Percentiles rank a stretch among this genome's conserved stretches.
phyloP scores from a whole-genome alignment of 225 moss, liverwort and hornwort species.

The Antitrichia curtipendula region DNA sequence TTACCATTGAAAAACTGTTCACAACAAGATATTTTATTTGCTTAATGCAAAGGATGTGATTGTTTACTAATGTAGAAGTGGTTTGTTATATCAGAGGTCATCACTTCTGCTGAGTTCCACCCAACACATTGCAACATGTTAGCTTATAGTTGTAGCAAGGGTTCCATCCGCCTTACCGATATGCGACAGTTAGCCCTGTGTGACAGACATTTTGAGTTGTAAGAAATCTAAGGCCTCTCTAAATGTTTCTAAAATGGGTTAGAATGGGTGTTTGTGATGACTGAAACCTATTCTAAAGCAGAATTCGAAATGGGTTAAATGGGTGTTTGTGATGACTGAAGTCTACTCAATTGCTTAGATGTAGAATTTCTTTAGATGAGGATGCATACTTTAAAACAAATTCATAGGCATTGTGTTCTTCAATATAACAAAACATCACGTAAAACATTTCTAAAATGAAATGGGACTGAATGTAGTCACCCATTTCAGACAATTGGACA shows the following conservation, averaged over 20 bases:
- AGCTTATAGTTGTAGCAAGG: constrained; percentile 98
- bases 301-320: too few species aligned
- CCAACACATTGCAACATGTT: constrained; percentile 95
- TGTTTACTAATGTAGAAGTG: neutral
- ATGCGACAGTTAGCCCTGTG: constrained; percentile 99
- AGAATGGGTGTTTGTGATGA: too few species aligned
- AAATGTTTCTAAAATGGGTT: neutral
- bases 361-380: too few species aligned
- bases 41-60: neutral
- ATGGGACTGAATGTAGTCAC: too few species aligned
- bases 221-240: neutral
- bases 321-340: too few species aligned
- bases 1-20: neutral
- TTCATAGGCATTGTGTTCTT: too few species aligned
- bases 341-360: too few species aligned
- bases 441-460: too few species aligned
- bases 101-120: constrained; percentile 93
- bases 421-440: too few species aligned
- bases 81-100: constrained; percentile 63
- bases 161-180: constrained; percentile 93
- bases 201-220: constrained; percentile 97
- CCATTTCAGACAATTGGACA: too few species aligned
- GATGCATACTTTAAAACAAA: too few species aligned
- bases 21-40: neutral
- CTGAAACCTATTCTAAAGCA: too few species aligned